A percentile compares a stretch with the other conserved stretches of the same genome.
phyloP scores from a whole-genome alignment of 2,329 filamentous ascomycete species.

The Camptophora hylomeconis region DNA sequence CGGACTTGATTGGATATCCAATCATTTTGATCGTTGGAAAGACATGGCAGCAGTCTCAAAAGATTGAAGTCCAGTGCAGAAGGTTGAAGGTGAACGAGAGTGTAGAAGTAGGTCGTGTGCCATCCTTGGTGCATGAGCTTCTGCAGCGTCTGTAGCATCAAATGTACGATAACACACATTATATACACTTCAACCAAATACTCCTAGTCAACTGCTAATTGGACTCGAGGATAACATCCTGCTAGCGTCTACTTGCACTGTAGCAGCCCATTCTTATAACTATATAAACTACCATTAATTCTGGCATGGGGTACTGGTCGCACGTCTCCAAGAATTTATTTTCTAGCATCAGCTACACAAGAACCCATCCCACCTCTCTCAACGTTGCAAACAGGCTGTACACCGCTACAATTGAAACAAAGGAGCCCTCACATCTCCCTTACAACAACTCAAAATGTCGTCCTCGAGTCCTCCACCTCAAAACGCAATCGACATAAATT shows the following conservation, averaged over 20 bases:
- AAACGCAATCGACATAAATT: constrained; percentile 53
- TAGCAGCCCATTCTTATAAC: no score
- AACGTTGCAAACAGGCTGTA: constrained; percentile 1
- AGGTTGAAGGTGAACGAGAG: constrained; percentile 49
- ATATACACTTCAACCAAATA: background rate
- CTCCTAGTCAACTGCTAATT: background rate
- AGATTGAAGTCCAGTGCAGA: constrained; percentile 71
- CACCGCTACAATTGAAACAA: background rate
- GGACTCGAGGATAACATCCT: no score
- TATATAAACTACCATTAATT: no score
- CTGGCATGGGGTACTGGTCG: no score
- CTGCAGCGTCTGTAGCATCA: constrained; percentile 43
- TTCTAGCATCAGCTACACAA: no score
- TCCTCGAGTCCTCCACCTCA: constrained; percentile 2
- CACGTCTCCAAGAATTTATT: no score
- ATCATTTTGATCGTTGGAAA: constrained; percentile 68
- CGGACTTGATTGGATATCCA: constrained; percentile 79
- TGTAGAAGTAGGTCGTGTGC: constrained; percentile 40
- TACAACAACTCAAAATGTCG: constrained; percentile 2
- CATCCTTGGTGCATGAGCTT: constrained; percentile 33
- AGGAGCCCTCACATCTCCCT: no score
- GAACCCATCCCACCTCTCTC: no score
- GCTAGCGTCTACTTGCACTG: no score
- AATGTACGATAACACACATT: constrained; percentile 12
- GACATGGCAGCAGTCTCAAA: constrained; percentile 44